Base-by-base conservation (phyloP, 192 early-diverging fungal genomes). In the Lobosporangium transversale region DNA sequence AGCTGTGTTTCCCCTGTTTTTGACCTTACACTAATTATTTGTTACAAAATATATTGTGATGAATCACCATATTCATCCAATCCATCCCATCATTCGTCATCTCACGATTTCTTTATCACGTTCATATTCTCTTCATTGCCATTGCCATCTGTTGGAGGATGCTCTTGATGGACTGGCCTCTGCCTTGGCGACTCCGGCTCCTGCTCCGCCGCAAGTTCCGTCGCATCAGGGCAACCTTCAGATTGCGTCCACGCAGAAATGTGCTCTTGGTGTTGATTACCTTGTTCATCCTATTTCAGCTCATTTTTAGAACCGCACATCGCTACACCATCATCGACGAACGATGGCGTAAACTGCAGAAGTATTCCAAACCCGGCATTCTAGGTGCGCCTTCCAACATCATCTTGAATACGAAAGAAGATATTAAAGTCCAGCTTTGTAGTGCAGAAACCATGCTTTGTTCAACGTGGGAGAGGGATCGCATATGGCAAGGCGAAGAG, bases 381-480 rank as follows among this genome's bases (percentile, higher is more conserved):
- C 21, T 74, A 33, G 70, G 70, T n/a, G 70, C 61, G 1, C 61
- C 70, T 2, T 55, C 70, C 2, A 62, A 74, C 9, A n/a, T 59
- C 8, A 49, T 53, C 3, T 31, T 58, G 9, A 53, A 64, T 48
- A 21, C 23, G 1, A 27, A 12, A 15, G 27, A 48, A 3, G 40
- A 47, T 40, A 32, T 74, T 29, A 43, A 29, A 1, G 56, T 74
- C 1, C 44, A 74, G 56, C 62, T 74, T 9, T 74, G 70, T 23
- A 32, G 52, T 12, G 45, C 32, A 7, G 62, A 74, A 4, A 56
- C 42, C 21, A 44, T 49, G 3, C 68, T 65, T 21, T 74, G 70
- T 43, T 74, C 70, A 9, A 31, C 35, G 12, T 74, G 70, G 70
- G 44, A 27, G 1, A 20, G 11, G 2, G 42, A 54, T 24, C 51